Evolutionary conservation across 257 asterid genomes (phyloP).

Genomic region (Nyctanthes arbortristis): DNA sequence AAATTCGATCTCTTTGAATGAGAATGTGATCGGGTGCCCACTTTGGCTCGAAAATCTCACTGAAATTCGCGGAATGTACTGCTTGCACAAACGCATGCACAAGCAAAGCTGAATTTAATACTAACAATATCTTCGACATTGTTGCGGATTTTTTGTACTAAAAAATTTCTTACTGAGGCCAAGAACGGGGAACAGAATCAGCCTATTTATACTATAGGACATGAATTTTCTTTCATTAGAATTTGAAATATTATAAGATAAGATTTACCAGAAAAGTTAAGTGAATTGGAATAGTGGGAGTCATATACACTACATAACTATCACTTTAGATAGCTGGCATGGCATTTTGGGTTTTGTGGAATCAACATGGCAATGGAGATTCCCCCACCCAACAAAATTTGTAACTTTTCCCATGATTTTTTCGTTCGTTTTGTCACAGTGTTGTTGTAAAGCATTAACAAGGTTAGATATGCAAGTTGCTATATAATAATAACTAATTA

Average conservation of each 20-base stretch:
- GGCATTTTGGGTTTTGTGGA: background rate
- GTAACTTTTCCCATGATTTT: background rate
- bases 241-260: background rate
- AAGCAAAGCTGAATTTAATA: slow-evolving; percentile 20
- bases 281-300: background rate
- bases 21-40: slow-evolving; percentile 58
- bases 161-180: background rate
- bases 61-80: slow-evolving; percentile 32
- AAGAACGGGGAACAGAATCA: no score
- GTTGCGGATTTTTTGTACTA: background rate
- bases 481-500: no score
- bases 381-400: slow-evolving; percentile 3
- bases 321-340: background rate
- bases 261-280: background rate
- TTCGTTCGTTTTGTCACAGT: background rate
- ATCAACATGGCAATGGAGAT: background rate
- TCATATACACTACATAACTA: background rate
- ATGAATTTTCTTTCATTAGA: background rate
- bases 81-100: background rate
- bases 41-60: slow-evolving; percentile 37
- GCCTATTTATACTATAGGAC: slow-evolving; percentile 21
- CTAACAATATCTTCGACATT: background rate
- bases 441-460: background rate
- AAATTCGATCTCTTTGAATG: slow-evolving; percentile 33
- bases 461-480: background rate